Percentiles rank a stretch among this genome's conserved stretches.
Conservation (phyloP, 768 basidiomycete genomes). For the Harrya chromipes region DNA sequence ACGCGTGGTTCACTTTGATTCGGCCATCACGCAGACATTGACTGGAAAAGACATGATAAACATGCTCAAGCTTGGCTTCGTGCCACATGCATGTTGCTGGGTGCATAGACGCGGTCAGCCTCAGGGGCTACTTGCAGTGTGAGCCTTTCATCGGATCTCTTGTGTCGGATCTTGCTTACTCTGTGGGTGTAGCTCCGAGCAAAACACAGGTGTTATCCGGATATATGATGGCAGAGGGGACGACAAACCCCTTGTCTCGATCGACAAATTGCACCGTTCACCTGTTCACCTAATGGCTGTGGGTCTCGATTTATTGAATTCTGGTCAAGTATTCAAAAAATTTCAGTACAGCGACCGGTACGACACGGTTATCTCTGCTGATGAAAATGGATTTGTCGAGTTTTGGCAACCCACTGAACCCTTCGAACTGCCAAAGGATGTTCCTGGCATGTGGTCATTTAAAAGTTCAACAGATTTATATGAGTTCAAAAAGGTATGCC, state of each 20-base stretch:
- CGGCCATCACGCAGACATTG: not conserved
- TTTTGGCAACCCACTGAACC: slow-evolving; percentile 94
- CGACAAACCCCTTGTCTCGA: slow-evolving; percentile 69
- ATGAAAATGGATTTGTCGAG: slow-evolving; percentile 92
- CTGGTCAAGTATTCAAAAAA: not conserved
- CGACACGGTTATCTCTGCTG: slow-evolving; percentile 90
- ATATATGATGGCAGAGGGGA: slow-evolving; percentile 93
- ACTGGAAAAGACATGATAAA: slow-evolving; percentile 89
- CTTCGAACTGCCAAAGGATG: slow-evolving; percentile 76
- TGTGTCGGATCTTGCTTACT: slow-evolving; percentile 7
- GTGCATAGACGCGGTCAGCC: slow-evolving; percentile 88
- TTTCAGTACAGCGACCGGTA: slow-evolving; percentile 84
- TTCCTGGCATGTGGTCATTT: slow-evolving; percentile 81
- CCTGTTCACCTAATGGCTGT: slow-evolving; percentile 93
- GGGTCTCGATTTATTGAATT: slow-evolving; percentile 28
- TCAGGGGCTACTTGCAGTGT: slow-evolving; percentile 87
- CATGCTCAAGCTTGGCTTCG: slow-evolving; percentile 86
- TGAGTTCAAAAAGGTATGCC: slow-evolving; percentile 91
- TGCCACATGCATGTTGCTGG: slow-evolving; percentile 91
- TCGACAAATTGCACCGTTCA: slow-evolving; percentile 77
- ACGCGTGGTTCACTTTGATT: slow-evolving; percentile 26
- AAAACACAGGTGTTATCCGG: slow-evolving; percentile 66
- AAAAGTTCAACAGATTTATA: slow-evolving; percentile 93
- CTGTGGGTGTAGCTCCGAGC: slow-evolving; percentile 64
- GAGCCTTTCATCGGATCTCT: slow-evolving; percentile 34